A percentile compares a stretch with the other conserved stretches of the same genome.
Evolutionary conservation across 495 filamentous ascomycete genomes (phyloP).

Genomic region (Aspergillus ostianus): DNA sequence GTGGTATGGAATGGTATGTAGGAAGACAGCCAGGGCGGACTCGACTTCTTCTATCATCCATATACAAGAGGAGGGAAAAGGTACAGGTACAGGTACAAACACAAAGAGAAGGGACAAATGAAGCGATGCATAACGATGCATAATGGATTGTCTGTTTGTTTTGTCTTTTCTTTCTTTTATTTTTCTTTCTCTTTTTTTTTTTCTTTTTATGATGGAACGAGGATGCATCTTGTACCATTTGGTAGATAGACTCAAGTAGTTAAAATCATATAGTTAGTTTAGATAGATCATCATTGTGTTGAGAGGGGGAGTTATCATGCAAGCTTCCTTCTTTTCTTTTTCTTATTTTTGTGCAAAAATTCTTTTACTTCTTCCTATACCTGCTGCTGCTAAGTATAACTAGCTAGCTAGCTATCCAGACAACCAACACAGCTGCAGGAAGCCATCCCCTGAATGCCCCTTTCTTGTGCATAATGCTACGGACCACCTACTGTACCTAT

Average conservation of each 20-base stretch:
- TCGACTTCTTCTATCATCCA: too few species aligned
- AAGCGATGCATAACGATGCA: slow-evolving; percentile 5
- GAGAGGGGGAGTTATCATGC: not conserved
- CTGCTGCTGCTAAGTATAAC: too few species aligned
- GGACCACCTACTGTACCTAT: too few species aligned
- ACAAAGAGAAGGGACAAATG: slow-evolving; percentile 1
- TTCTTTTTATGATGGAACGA: not conserved
- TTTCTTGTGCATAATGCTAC: too few species aligned
- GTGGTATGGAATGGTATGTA: not conserved
- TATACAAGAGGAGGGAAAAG: not conserved
- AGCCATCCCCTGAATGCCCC: too few species aligned
- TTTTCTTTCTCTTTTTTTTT: not conserved
- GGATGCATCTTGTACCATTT: slow-evolving; percentile 1
- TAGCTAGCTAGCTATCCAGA: too few species aligned
- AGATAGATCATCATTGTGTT: not conserved
- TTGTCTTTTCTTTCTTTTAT: not conserved
- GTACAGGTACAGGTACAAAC: not conserved
- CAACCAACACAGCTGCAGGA: too few species aligned
- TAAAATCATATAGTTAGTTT: slow-evolving; percentile 2
- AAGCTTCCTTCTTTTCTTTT: too few species aligned
- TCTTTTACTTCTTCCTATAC: too few species aligned
- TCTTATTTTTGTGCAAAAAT: too few species aligned
- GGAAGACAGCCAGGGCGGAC: too few species aligned
- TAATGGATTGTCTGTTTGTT: not conserved
- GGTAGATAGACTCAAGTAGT: slow-evolving; percentile 2